A percentile compares a stretch with the other conserved stretches of the same genome.
Conservation (phyloP, 2,329 filamentous ascomycete genomes). For the Botrytis fragariae region DNA sequence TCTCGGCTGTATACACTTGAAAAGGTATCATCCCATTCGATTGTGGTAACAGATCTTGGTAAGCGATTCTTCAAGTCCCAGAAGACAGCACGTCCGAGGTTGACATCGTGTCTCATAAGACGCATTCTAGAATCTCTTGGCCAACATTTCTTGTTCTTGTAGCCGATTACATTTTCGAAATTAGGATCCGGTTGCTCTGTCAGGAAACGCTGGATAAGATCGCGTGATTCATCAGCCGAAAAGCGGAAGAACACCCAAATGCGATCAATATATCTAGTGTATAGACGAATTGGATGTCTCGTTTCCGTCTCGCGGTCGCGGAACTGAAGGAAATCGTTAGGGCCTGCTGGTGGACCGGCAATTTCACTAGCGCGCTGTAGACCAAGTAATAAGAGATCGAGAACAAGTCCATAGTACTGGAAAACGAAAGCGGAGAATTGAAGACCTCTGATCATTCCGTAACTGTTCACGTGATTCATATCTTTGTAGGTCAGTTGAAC, state of each 20-base stretch:
- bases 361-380: constrained; percentile 97
- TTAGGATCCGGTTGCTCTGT: constrained; percentile 98
- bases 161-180: constrained; percentile 98
- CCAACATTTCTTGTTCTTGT: constrained; percentile 99
- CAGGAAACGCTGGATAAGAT: constrained; percentile 94
- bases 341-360: constrained; percentile 86
- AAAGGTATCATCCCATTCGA: constrained; percentile 99
- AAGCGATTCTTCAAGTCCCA: constrained; percentile 98
- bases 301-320: constrained; percentile 88
- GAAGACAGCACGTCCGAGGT: constrained; percentile 94
- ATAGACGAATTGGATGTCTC: constrained; percentile 93
- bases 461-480: constrained; percentile 99
- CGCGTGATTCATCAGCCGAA: constrained; percentile 86
- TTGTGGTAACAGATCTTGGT: constrained; percentile 90
- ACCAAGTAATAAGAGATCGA: constrained; percentile 88
- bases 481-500: constrained; percentile 99
- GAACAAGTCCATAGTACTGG: constrained; percentile 95
- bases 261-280: constrained; percentile 95
- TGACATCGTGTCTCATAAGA: constrained; percentile 97
- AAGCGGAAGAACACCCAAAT: constrained; percentile 99
- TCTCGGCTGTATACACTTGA: constrained; percentile 97
- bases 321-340: constrained; percentile 98
- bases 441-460: constrained; percentile 94
- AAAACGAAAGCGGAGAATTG: constrained; percentile 99
- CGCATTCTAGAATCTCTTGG: constrained; percentile 96